Evolutionary conservation across 1,139 yeast species (phyloP).

Genomic region (Nakaseomyces glabratus): DNA sequence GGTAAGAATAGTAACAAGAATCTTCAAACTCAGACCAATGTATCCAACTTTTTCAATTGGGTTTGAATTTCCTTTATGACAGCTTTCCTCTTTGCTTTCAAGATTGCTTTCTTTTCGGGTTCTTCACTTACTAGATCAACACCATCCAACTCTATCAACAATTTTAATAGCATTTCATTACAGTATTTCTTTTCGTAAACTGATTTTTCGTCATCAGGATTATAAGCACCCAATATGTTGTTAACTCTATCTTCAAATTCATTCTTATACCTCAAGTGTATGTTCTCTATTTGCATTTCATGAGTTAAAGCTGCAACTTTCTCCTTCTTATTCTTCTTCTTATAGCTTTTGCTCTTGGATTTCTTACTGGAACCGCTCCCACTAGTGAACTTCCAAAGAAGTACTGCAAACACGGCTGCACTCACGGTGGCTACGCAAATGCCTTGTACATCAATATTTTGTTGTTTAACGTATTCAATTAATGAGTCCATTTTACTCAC

Average conservation of each 20-base stretch:
- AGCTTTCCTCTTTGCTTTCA: constrained; percentile 51
- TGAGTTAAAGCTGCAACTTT: constrained; percentile 17
- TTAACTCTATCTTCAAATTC: constrained; percentile 23
- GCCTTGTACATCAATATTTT: constrained; percentile 7
- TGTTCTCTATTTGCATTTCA: constrained; percentile 25
- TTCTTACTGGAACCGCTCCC: constrained; percentile 3
- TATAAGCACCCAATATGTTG: constrained; percentile 17
- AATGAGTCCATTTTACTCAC: neutral
- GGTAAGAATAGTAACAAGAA: too few species aligned
- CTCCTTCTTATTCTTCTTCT: constrained; percentile 8
- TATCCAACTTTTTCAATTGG: constrained; percentile 51
- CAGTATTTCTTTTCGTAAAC: constrained; percentile 48
- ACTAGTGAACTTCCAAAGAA: constrained; percentile 8
- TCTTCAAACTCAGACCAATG: constrained; percentile 26
- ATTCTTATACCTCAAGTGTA: constrained; percentile 20
- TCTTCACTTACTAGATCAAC: constrained; percentile 42
- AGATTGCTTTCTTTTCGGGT: constrained; percentile 35
- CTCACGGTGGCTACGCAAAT: constrained; percentile 4
- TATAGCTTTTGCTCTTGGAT: constrained; percentile 7
- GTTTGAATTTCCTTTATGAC: constrained; percentile 53
- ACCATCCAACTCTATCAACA: constrained; percentile 56
- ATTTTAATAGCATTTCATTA: constrained; percentile 59
- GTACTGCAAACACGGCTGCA: constrained; percentile 3
- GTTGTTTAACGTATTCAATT: constrained; percentile 5
- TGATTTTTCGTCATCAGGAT: constrained; percentile 29